phyloP scores from a whole-genome alignment of 805 yeast genomes.

The Starmerella apis region DNA sequence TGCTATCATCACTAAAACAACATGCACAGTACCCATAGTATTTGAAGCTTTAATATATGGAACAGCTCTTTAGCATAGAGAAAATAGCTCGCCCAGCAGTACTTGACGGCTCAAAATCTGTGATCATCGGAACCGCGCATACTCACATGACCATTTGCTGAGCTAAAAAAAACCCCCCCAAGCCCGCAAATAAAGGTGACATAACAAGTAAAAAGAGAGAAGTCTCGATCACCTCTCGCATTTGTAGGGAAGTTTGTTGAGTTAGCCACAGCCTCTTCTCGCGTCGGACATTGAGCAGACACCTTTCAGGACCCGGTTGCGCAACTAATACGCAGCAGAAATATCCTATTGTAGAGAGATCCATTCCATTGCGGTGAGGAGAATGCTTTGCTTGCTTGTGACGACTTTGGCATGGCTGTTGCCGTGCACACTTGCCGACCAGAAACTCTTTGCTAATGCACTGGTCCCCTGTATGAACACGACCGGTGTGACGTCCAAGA shows the following conservation, averaged over 20 bases:
- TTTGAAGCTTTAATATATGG: no score
- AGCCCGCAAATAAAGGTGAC: slow-evolving; percentile 3
- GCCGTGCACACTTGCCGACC: slow-evolving; percentile 11
- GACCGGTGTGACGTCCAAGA: slow-evolving; percentile 60
- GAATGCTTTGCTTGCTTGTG: background rate
- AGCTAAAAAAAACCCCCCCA: slow-evolving; percentile 3
- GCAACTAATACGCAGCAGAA: no score
- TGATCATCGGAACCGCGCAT: slow-evolving; percentile 1
- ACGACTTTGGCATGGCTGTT: slow-evolving; percentile 3
- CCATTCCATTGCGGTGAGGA: background rate
- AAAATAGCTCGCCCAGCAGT: no score
- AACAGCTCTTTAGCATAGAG: no score
- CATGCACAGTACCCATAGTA: no score
- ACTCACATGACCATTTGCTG: slow-evolving; percentile 5
- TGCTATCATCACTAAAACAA: no score
- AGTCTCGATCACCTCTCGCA: background rate
- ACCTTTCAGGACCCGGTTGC: background rate
- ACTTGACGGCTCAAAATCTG: no score
- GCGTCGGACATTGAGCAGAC: background rate
- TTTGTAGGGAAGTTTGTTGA: background rate
- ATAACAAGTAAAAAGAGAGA: background rate
- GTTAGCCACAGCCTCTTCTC: background rate
- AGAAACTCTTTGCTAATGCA: slow-evolving; percentile 48
- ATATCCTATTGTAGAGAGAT: no score
- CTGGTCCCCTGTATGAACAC: slow-evolving; percentile 77